These are phyloP conservation scores for Lycium ferocissimum DNA, from an alignment of 257 asterid species.

Conservation along the genomic window DNA sequence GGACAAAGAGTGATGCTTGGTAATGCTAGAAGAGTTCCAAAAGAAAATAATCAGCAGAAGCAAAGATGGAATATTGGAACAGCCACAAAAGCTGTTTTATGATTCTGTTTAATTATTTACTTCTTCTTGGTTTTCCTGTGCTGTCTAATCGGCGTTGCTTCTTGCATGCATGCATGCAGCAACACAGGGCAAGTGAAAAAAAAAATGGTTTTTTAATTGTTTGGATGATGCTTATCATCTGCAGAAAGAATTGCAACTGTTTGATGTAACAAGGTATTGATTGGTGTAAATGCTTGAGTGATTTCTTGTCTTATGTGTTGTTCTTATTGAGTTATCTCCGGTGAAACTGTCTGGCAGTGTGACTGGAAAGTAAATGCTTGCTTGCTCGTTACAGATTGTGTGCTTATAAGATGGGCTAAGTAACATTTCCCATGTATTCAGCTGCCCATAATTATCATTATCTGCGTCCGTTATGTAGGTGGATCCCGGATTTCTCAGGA, in stretches of 20 bases:
- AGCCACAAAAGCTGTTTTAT: constrained; percentile 55
- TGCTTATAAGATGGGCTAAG: no score
- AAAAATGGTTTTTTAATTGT: background rate
- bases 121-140: background rate
- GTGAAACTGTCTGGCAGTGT: no score
- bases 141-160: background rate
- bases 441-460: no score
- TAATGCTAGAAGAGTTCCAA: constrained; percentile 67
- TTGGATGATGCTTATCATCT: constrained; percentile 25
- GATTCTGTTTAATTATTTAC: constrained; percentile 34
- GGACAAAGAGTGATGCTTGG: constrained; percentile 69
- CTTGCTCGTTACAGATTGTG: no score
- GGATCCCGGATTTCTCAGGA: no score
- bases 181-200: background rate
- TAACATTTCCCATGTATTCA: no score
- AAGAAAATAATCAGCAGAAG: constrained; percentile 62
- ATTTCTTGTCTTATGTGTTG: background rate
- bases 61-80: constrained; percentile 87
- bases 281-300: background rate
- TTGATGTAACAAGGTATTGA: background rate
- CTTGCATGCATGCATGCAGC: background rate
- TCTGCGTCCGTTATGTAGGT: no score
- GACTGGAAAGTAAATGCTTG: no score
- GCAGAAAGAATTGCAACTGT: background rate
- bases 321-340: background rate